Evolutionary conservation across 805 yeast species (phyloP).

Genomic region (Sungouiella blattae): DNA sequence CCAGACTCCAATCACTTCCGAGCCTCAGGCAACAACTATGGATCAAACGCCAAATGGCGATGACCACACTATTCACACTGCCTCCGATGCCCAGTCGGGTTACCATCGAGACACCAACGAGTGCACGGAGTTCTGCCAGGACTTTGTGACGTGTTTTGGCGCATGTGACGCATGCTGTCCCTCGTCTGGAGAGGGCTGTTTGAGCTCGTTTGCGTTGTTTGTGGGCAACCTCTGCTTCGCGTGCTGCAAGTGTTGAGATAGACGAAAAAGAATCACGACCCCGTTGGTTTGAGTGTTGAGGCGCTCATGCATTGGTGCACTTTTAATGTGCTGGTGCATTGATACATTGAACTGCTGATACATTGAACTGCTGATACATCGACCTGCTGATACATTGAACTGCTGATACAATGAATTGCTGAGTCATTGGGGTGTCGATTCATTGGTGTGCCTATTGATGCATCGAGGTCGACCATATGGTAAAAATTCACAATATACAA

Average conservation of each 20-base stretch:
- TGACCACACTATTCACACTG: conserved; percentile 7
- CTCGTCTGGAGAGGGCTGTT: conserved; percentile 38
- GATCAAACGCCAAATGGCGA: conserved; percentile 5
- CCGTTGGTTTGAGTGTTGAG: no score
- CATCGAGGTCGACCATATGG: no score
- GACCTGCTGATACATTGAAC: no score
- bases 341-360: no score
- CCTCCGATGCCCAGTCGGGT: conserved; percentile 25
- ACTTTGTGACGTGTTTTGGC: conserved; percentile 37
- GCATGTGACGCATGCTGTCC: conserved; percentile 40
- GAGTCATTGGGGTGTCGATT: no score
- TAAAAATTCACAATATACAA: no score
- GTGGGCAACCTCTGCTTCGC: conserved; percentile 34
- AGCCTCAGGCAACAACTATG: conserved; percentile 14
- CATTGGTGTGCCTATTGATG: no score
- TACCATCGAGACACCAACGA: conserved; percentile 36
- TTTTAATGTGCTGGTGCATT: no score
- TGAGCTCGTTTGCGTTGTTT: conserved; percentile 33
- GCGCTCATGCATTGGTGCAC: no score
- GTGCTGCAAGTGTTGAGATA: conserved; percentile 34
- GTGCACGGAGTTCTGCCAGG: conserved; percentile 41
- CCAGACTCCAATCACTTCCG: conserved; percentile 9
- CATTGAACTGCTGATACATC: no score
- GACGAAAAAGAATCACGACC: no score
- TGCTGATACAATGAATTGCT: no score